These are phyloP conservation scores for Stenocarpella maydis DNA, from an alignment of 2,329 filamentous ascomycete genomes.

Conservation along the genomic window DNA sequence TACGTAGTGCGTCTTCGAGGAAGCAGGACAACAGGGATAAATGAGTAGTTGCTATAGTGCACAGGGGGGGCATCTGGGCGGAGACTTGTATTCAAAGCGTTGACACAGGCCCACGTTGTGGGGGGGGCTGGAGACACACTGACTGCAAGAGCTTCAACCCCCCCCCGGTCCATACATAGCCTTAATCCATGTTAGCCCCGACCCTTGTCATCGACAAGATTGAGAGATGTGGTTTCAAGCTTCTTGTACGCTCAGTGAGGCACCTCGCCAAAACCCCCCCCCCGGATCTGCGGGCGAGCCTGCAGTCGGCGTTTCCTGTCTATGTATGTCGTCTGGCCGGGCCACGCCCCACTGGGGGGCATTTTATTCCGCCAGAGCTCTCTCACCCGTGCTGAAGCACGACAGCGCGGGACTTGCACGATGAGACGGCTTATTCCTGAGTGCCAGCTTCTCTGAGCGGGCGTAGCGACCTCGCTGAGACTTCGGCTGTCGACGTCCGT, in stretches of 20 bases:
- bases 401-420: background rate
- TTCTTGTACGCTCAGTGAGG: conserved; percentile 6
- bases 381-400: background rate
- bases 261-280: conserved; percentile 15
- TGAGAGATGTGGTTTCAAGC: conserved; percentile 27
- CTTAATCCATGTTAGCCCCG: conserved; percentile 28
- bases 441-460: background rate
- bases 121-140: conserved; percentile 33
- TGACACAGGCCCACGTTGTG: conserved; percentile 24
- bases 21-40: conserved; percentile 27
- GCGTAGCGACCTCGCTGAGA: background rate
- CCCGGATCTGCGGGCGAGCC: conserved; percentile 1
- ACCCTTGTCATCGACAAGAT: conserved; percentile 24
- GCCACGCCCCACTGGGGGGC: background rate
- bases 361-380: conserved; percentile 18
- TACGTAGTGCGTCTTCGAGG: conserved; percentile 29
- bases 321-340: background rate
- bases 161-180: conserved; percentile 26
- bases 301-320: conserved; percentile 23
- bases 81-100: conserved; percentile 27
- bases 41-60: conserved; percentile 27
- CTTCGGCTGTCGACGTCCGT: background rate
- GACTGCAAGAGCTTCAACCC: conserved; percentile 21
- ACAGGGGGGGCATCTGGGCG: conserved; percentile 20
- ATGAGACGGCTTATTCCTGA: conserved; percentile 2